Conservation (phyloP, 1,284 basidiomycete genomes). For the Boletus sp. region DNA sequence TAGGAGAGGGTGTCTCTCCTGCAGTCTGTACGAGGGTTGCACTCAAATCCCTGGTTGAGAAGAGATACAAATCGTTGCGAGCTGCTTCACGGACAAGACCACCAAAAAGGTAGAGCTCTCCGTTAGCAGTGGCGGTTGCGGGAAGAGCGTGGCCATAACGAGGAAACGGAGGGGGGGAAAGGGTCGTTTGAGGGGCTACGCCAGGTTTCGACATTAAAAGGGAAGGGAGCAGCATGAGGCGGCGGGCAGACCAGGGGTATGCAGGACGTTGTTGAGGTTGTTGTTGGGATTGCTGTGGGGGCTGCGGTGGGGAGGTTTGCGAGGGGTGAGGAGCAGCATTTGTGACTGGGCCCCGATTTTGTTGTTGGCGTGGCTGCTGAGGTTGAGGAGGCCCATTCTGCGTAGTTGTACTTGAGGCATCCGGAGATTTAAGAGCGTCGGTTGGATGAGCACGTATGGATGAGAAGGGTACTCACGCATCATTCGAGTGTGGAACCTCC, state of each 20-base stretch:
- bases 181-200: constrained; percentile 51
- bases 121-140: constrained; percentile 70
- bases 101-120: constrained; percentile 95
- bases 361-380: constrained; percentile 35
- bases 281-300: constrained; percentile 27
- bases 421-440: constrained; percentile 1
- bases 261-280: constrained; percentile 51
- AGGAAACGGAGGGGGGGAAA: constrained; percentile 87
- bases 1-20: constrained; percentile 85
- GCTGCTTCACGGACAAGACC: constrained; percentile 91
- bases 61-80: constrained; percentile 91
- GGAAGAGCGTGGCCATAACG: constrained; percentile 98
- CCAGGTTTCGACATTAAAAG: constrained; percentile 59
- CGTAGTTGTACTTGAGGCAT: constrained; percentile 17
- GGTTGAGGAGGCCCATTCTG: constrained; percentile 28
- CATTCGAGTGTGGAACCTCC: constrained; percentile 29
- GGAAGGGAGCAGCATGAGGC: constrained; percentile 63
- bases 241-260: constrained; percentile 76
- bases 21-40: constrained; percentile 81
- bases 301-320: constrained; percentile 26
- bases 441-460: constrained; percentile 9
- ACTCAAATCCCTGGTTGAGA: constrained; percentile 77
- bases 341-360: constrained; percentile 25
- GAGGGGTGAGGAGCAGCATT: constrained; percentile 23
- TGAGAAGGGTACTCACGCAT: constrained; percentile 38